A percentile compares a stretch with the other conserved stretches of the same genome.
These are phyloP conservation scores for Massospora cicadina DNA, from an alignment of 371 early-diverging fungal species.

Conservation along the genomic window DNA sequence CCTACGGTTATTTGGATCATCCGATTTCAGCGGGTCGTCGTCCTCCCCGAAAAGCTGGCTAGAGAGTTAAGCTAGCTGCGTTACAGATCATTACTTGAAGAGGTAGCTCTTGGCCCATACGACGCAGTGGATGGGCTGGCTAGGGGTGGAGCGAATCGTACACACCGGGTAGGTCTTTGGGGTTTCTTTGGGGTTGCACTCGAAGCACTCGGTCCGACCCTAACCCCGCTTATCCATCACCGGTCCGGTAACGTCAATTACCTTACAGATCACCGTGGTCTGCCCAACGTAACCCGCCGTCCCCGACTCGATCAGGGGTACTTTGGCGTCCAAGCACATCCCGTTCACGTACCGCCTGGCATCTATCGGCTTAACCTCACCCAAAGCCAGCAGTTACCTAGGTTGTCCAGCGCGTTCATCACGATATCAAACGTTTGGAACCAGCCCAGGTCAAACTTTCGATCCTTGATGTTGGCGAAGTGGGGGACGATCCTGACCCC, in stretches of 20 bases:
- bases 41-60: constrained; percentile 76
- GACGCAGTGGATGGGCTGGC: constrained; percentile 93
- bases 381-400: constrained; percentile 33
- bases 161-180: constrained; percentile 89
- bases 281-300: constrained; percentile 97
- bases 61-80: constrained; percentile 11
- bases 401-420: constrained; percentile 95
- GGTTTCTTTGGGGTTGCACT: constrained; percentile 85
- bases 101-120: constrained; percentile 97
- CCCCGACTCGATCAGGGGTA: constrained; percentile 93
- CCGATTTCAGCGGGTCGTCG: constrained; percentile 30
- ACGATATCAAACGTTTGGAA: constrained; percentile 86
- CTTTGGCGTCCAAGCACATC: constrained; percentile 81
- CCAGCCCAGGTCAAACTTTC: constrained; percentile 70
- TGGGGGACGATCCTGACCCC: constrained; percentile 48
- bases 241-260: constrained; percentile 14
- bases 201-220: constrained; percentile 83
- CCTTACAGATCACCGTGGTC: constrained; percentile 67
- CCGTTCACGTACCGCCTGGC: constrained; percentile 90
- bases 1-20: constrained; percentile 39
- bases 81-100: constrained; percentile 29
- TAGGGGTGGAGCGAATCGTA: constrained; percentile 95
- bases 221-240: constrained; percentile 15
- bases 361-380: constrained; percentile 24
- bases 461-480: constrained; percentile 72